A percentile compares a stretch with the other conserved stretches of the same genome.
Evolutionary conservation across 73 alveolate genomes (phyloP).

Genomic region (Blepharisma japonicum): DNA sequence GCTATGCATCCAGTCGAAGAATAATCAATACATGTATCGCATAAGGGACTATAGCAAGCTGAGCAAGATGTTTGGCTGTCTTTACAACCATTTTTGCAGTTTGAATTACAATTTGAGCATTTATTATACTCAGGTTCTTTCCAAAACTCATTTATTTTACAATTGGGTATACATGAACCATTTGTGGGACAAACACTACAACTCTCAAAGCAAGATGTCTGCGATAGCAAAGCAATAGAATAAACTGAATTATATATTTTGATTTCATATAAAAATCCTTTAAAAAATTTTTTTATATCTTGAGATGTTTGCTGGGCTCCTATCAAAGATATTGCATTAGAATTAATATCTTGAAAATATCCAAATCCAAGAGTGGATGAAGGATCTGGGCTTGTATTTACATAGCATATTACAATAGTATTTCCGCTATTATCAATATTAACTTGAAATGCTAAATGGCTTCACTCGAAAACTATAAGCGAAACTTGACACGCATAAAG

Average conservation of each 20-base stretch:
- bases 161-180: background rate
- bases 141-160: conserved; percentile 15
- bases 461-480: background rate
- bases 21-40: background rate
- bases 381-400: background rate
- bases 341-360: background rate
- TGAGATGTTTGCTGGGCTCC: background rate
- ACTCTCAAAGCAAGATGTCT: no score
- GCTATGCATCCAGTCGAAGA: no score
- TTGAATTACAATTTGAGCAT: background rate
- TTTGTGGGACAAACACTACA: no score
- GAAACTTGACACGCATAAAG: background rate
- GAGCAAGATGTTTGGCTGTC: background rate
- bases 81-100: background rate
- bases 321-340: background rate
- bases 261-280: no score
- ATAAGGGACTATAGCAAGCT: background rate
- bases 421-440: background rate
- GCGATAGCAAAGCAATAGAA: no score
- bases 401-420: background rate
- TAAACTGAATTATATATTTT: no score
- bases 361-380: background rate
- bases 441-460: background rate
- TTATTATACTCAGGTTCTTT: conserved; percentile 4
- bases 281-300: background rate